Evolutionary conservation across 2,329 filamentous ascomycete species (phyloP), one percentile per base, ranked within the genome.

Genomic region (Talaromyces sp.): DNA sequence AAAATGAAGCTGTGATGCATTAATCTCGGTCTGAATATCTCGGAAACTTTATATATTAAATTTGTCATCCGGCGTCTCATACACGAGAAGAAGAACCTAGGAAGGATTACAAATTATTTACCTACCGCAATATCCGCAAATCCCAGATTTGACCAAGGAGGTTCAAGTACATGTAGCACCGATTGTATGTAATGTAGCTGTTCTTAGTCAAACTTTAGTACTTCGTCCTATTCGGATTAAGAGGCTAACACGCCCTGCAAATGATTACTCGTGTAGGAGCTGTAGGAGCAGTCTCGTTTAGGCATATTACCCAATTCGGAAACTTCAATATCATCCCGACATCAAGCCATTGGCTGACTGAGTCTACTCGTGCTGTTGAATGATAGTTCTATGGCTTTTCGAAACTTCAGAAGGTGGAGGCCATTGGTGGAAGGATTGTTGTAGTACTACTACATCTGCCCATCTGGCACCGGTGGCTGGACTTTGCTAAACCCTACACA

Each of bases 121-220:
- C 47, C 5, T 51, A 53, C 49, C 49, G 49, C 49, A 53, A 53
- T 53, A 53, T 31, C 49, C 49, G 49, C 49, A 53, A 53, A n/a
- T 53, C 25, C 49, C 25, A 29, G 6, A 29, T 1, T 1, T 53
- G 15, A 29, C 25, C 15, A 31, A 4, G 19, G 22, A 8, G 27
- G 3, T 49, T 25, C 45, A 27, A 7, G 5, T 6, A 6, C 45
- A 27, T 3, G 5, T 6, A 6, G 22, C 43, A 47, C 22, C 5
- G 13, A 13, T 51, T 27, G 25, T 51, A 27, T 27, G 47, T 27
- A 8, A 51, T 5, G 13, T 27, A 22, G 11, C 13, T 13, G 6
- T 49, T 19, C 3, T 22, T 8, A 22, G 47, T 51, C 7, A 49
- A 27, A 5, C 22, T 17, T 6, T 5, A 49, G 8, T 25, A 10